phyloP scores from a whole-genome alignment of 176 grass and related monocot genomes.

The Urochloa ruziziensis region DNA sequence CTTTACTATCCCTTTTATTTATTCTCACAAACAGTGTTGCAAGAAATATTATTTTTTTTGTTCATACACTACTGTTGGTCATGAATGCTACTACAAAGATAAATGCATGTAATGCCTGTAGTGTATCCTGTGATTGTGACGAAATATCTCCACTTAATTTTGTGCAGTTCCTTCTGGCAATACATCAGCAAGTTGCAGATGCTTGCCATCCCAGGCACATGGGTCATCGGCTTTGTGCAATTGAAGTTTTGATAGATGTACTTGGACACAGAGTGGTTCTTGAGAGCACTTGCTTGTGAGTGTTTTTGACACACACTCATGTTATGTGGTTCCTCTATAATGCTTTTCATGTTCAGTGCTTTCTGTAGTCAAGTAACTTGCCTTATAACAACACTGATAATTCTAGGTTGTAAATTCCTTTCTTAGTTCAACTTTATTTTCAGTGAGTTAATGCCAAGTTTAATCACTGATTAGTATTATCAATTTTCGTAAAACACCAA shows the following conservation, averaged over 20 bases:
- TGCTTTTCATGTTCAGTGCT: background rate
- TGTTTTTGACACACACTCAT: conserved; percentile 26
- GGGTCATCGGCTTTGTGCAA: conserved; percentile 63
- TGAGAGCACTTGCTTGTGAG: conserved; percentile 92
- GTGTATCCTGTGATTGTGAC: conserved; percentile 9
- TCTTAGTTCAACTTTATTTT: background rate
- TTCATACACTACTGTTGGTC: background rate
- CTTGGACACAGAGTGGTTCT: conserved; percentile 74
- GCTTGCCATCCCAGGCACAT: conserved; percentile 79
- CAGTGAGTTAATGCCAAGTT: background rate
- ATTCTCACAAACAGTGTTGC: background rate
- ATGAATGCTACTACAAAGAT: background rate
- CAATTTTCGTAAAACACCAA: background rate
- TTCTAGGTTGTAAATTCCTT: conserved; percentile 4
- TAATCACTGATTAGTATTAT: background rate
- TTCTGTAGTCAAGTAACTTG: background rate
- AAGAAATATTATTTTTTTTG: background rate
- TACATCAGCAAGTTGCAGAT: conserved; percentile 86
- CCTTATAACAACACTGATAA: background rate
- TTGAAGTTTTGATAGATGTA: conserved; percentile 79
- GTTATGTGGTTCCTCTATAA: background rate
- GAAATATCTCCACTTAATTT: conserved; percentile 14
- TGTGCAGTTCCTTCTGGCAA: conserved; percentile 80
- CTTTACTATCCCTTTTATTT: background rate
- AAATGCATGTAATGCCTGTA: conserved; percentile 12